Percentiles rank a stretch among this genome's conserved stretches.
Conservation (phyloP, 2,329 filamentous ascomycete species). For the Cryphonectria japonica region DNA sequence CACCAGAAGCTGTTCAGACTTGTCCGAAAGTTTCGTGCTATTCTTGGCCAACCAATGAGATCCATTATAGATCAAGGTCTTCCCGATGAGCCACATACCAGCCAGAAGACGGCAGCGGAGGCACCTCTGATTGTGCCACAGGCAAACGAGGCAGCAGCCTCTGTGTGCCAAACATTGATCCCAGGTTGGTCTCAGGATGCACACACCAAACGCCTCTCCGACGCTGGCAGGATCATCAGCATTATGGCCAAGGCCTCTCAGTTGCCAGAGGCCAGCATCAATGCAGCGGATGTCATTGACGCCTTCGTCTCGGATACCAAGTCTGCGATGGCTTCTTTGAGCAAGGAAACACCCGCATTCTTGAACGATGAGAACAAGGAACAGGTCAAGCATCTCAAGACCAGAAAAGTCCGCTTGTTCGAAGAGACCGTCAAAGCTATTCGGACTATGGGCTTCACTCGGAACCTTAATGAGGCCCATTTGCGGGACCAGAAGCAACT, state of each 20-base stretch:
- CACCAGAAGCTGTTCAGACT: conserved; percentile 91
- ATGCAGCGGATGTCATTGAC: conserved; percentile 64
- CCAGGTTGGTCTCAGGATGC: conserved; percentile 42
- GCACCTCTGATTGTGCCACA: conserved; percentile 32
- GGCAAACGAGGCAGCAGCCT: conserved; percentile 40
- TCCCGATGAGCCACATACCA: conserved; percentile 51
- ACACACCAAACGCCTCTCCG: conserved; percentile 67
- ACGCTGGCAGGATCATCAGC: conserved; percentile 69
- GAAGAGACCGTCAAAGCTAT: conserved; percentile 84
- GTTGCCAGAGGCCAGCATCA: conserved; percentile 54
- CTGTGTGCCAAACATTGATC: conserved; percentile 41
- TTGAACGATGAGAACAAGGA: conserved; percentile 87
- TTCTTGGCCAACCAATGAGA: conserved; percentile 78
- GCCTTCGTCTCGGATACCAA: conserved; percentile 72
- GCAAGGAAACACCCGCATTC: conserved; percentile 79
- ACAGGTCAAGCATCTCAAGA: conserved; percentile 84
- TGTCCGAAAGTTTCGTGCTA: conserved; percentile 83
- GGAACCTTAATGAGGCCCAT: conserved; percentile 76
- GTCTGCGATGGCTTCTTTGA: conserved; percentile 71
- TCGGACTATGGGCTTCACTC: conserved; percentile 85
- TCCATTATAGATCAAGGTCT: conserved; percentile 63
- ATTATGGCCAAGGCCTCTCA: conserved; percentile 71
- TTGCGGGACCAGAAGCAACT: conserved; percentile 75
- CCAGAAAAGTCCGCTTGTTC: conserved; percentile 85
- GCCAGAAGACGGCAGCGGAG: background rate